phyloP scores from a whole-genome alignment of 129 eudicot genomes.

The Logfia minima region DNA sequence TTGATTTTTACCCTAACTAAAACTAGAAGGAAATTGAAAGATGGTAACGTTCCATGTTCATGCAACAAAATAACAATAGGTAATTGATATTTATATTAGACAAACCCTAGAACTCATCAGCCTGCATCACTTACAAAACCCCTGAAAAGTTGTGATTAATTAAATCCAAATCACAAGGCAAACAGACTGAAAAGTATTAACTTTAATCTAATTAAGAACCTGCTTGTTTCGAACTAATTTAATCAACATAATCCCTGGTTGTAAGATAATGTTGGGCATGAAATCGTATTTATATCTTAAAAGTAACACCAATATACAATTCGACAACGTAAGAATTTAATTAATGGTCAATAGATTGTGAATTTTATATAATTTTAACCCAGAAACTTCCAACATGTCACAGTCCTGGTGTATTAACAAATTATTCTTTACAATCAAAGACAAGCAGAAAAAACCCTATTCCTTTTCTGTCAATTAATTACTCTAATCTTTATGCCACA shows the following conservation, averaged over 20 bases:
- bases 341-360: conserved; percentile 11
- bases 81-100: background rate
- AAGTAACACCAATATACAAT: conserved; percentile 25
- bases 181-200: background rate
- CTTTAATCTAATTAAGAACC: background rate
- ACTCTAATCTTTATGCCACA: conserved; percentile 43
- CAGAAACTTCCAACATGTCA: conserved; percentile 36
- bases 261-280: conserved; percentile 11
- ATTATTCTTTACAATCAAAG: conserved; percentile 63
- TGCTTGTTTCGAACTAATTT: conserved; percentile 4
- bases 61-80: background rate
- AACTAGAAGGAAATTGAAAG: background rate
- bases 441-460: conserved; percentile 70
- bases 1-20: too few relatives aligned
- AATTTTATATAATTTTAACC: conserved; percentile 14
- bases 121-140: background rate
- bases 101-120: conserved; percentile 15
- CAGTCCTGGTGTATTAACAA: conserved; percentile 35
- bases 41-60: background rate
- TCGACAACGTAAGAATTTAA: conserved; percentile 23
- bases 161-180: background rate
- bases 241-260: conserved; percentile 20
- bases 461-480: conserved; percentile 45
- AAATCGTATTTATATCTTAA: conserved; percentile 24
- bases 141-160: background rate